Evolutionary conservation across 2,329 filamentous ascomycete species (phyloP).

Genomic region (Trichoderma oligosporum): DNA sequence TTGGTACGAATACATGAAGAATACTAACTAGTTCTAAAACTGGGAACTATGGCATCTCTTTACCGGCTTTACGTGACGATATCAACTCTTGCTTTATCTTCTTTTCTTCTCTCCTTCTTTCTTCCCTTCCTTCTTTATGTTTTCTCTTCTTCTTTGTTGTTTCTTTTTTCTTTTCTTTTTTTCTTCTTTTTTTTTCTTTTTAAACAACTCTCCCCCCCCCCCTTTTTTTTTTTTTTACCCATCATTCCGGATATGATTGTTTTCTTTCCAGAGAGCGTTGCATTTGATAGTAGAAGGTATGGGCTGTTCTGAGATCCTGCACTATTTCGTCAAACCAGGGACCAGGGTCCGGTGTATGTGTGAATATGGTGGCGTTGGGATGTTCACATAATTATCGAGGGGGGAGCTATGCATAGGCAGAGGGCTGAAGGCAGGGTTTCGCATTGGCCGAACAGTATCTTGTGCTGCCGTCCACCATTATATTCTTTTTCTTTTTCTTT

Average conservation of each 20-base stretch:
- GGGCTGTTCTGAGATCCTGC: background rate
- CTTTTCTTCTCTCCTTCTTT: background rate
- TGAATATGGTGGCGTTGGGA: constrained; percentile 2
- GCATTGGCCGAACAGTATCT: constrained; percentile 6
- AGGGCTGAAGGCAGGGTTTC: background rate
- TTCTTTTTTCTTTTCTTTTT: background rate
- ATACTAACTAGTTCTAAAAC: background rate
- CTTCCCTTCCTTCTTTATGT: too few relatives aligned
- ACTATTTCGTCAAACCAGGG: background rate
- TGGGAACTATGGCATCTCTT: background rate
- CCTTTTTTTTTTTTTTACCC: too few relatives aligned
- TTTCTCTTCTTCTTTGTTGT: too few relatives aligned
- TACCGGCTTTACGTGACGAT: background rate
- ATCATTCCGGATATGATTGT: background rate
- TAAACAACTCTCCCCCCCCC: too few relatives aligned
- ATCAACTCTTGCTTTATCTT: background rate
- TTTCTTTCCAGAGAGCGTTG: background rate
- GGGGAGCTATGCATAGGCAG: background rate
- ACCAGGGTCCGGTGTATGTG: background rate
- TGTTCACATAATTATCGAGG: background rate
- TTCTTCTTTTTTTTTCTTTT: background rate
- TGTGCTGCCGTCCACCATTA: background rate
- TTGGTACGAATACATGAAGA: background rate
- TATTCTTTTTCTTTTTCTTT: background rate
- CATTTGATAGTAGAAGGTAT: background rate